Evolutionary conservation across 495 filamentous ascomycete species (phyloP).

Genomic region (Pyrenula aspistea): DNA sequence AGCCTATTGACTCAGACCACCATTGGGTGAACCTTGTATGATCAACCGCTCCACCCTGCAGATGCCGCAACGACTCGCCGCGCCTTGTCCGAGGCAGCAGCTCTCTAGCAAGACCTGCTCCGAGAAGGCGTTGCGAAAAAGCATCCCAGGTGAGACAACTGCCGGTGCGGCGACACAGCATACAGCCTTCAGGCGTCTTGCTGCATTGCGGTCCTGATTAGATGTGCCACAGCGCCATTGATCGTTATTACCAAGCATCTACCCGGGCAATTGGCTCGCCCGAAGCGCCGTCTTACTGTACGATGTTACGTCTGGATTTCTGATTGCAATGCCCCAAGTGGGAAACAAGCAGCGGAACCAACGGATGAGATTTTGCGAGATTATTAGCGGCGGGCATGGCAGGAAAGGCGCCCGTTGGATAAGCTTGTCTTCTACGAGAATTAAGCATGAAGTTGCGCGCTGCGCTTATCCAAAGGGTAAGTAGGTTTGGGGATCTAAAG

Average conservation of each 20-base stretch:
- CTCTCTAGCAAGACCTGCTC: too few species aligned
- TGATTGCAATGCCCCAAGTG: background rate
- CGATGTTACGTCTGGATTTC: background rate
- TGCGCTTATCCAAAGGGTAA: background rate
- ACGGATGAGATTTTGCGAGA: background rate
- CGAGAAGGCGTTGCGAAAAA: background rate
- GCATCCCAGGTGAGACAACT: background rate
- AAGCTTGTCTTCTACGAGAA: background rate
- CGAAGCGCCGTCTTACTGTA: background rate
- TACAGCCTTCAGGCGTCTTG: background rate
- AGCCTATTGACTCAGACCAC: too few species aligned
- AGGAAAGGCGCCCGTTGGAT: background rate
- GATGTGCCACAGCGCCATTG: background rate
- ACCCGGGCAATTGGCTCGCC: background rate
- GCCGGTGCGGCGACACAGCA: background rate
- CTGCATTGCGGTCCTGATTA: background rate
- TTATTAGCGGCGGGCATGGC: background rate
- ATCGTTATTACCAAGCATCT: background rate
- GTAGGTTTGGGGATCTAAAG: too few species aligned
- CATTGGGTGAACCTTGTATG: background rate
- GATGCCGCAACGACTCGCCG: too few species aligned
- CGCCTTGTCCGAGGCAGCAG: too few species aligned
- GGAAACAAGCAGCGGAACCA: background rate
- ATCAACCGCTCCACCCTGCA: background rate
- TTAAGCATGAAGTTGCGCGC: background rate